phyloP scores from a whole-genome alignment of 495 filamentous ascomycete genomes.

The Penicillium longicatenatum region DNA sequence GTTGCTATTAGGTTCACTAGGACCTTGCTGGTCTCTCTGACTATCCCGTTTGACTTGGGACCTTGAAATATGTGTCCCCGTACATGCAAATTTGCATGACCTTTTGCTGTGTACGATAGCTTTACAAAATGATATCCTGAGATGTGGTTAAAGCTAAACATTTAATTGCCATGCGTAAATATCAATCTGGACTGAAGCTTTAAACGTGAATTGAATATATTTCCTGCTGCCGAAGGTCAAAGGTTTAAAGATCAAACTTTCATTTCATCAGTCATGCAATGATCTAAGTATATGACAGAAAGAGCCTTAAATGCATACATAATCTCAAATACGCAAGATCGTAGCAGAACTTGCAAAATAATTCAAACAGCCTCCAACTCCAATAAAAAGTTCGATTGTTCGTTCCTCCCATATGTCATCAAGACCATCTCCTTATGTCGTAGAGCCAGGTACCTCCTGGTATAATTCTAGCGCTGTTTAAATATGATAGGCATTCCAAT shows the following conservation, averaged over 20 bases:
- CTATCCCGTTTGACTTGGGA: too few species aligned
- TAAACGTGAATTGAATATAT: too few species aligned
- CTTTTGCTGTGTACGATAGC: background rate
- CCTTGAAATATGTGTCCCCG: background rate
- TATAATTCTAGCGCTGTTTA: background rate
- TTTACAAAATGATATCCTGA: background rate
- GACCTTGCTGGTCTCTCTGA: background rate
- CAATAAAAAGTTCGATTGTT: background rate
- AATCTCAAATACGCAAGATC: background rate
- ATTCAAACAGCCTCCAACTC: slow-evolving; percentile 19
- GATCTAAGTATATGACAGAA: background rate
- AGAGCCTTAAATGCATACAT: background rate
- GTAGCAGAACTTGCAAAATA: background rate
- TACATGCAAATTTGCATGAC: background rate
- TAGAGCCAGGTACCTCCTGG: background rate
- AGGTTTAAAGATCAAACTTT: background rate
- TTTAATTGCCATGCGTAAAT: too few species aligned
- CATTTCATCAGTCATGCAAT: background rate
- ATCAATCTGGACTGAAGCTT: background rate
- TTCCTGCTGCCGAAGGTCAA: background rate
- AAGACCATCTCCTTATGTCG: background rate
- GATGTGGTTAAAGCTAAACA: background rate
- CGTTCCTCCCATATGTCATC: background rate
- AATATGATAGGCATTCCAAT: slow-evolving; percentile 6
- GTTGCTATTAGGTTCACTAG: slow-evolving; percentile 56